These are phyloP conservation scores for Sorghum bicolor DNA, from an alignment of 176 grass and related monocot species.

Conservation along the genomic window Sorghum_bicolor_NCBIv3 NC_012878.2:58168501-58169000, in stretches of 20 bases:
- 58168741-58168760: constrained; percentile 64
- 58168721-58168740: constrained; percentile 56
- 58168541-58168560: not conserved
- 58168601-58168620: constrained; percentile 49
- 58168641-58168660: constrained; percentile 60
- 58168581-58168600: constrained; percentile 67
- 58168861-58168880: constrained; percentile 30
- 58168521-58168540: not conserved
- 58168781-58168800: constrained; percentile 62
- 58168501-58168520: not conserved
- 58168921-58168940: constrained; percentile 57
- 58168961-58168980: constrained; percentile 16
- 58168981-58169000: not conserved
- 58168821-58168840: constrained; percentile 58
- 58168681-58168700: constrained; percentile 69
- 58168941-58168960: constrained; percentile 1
- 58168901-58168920: constrained; percentile 55
- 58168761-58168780: constrained; percentile 80
- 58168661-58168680: constrained; percentile 91
- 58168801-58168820: constrained; percentile 63
- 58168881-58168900: constrained; percentile 28
- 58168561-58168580: not conserved
- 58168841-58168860: constrained; percentile 35
- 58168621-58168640: constrained; percentile 82
- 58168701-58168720: constrained; percentile 71